Percentiles rank a stretch among this genome's conserved stretches.
These are phyloP conservation scores for Kuraishia piskuri DNA, from an alignment of 805 yeast species.

Conservation along the genomic window DNA sequence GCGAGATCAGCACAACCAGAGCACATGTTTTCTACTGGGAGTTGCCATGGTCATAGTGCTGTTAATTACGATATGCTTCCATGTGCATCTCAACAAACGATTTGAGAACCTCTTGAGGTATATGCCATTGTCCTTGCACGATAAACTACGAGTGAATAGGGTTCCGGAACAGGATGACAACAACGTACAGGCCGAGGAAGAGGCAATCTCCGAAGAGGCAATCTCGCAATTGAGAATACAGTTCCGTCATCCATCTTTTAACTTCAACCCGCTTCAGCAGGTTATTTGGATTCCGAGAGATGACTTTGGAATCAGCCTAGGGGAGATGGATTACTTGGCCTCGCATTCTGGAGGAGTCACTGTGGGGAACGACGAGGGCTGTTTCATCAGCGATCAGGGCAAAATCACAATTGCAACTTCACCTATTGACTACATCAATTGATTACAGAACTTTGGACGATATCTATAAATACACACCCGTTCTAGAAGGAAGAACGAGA, in stretches of 20 bases:
- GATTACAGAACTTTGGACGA: background rate
- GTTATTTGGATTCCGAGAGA: constrained; percentile 23
- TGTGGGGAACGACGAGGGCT: background rate
- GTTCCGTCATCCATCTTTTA: constrained; percentile 15
- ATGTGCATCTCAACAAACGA: constrained; percentile 38
- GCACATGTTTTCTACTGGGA: constrained; percentile 37
- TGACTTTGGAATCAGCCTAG: constrained; percentile 18
- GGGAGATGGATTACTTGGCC: constrained; percentile 11
- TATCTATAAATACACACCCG: too few species aligned
- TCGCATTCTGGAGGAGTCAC: background rate
- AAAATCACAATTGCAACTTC: background rate
- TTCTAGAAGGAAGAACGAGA: too few species aligned
- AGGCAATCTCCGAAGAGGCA: background rate
- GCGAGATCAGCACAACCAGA: constrained; percentile 35
- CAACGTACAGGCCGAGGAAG: background rate
- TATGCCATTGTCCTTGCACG: constrained; percentile 25
- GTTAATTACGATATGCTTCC: constrained; percentile 46
- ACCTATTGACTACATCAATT: background rate
- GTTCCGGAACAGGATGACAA: constrained; percentile 1
- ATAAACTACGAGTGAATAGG: constrained; percentile 2
- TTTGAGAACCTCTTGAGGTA: constrained; percentile 27
- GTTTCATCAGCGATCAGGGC: background rate
- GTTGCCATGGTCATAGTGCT: constrained; percentile 42
- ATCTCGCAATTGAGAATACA: background rate
- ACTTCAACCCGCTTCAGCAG: constrained; percentile 13